Conservation (phyloP, 129 eudicot species). For the Flaveria brownii region DNA sequence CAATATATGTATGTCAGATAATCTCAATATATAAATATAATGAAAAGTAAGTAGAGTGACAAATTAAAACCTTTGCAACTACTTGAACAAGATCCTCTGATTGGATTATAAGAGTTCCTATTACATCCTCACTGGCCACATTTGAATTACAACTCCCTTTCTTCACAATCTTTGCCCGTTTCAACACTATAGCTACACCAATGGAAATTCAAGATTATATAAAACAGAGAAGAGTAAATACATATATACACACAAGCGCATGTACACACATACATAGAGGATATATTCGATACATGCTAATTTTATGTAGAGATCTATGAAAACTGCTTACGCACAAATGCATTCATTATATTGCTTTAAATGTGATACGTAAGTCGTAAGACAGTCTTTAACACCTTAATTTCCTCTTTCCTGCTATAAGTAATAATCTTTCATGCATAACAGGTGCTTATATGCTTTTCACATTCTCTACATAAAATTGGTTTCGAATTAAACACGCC, state of each 20-base stretch:
- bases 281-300: background rate
- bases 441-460: background rate
- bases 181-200: conserved; percentile 73
- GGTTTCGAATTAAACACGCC: background rate
- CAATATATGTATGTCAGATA: conserved; percentile 1
- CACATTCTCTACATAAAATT: background rate
- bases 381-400: background rate
- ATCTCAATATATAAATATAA: background rate
- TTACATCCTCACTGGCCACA: conserved; percentile 52
- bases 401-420: no score
- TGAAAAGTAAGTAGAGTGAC: background rate
- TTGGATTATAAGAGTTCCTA: conserved; percentile 69
- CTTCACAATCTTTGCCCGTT: conserved; percentile 75
- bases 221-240: background rate
- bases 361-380: background rate
- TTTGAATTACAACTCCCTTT: conserved; percentile 68
- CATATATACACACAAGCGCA: background rate
- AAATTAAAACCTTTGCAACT: conserved; percentile 65
- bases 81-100: conserved; percentile 93
- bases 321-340: background rate
- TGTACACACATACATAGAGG: background rate
- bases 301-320: background rate
- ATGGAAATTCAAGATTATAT: background rate
- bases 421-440: background rate
- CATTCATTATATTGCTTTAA: background rate